These are phyloP conservation scores for Wickerhamomyces sydowiorum DNA, from an alignment of 805 yeast genomes.

Conservation along the genomic window DNA sequence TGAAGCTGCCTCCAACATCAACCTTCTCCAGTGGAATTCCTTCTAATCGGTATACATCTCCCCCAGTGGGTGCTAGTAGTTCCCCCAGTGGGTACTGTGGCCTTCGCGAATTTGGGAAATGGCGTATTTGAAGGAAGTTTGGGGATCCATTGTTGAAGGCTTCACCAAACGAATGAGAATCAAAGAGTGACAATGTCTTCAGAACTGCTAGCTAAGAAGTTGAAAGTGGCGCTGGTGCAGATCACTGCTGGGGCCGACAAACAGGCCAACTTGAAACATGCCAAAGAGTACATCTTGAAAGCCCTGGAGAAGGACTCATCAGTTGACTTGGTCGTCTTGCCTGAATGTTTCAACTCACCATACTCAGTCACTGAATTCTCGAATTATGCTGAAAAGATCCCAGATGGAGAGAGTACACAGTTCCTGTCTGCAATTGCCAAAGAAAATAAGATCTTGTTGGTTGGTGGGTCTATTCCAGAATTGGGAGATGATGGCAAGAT, in stretches of 20 bases:
- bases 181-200: constrained; percentile 6
- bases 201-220: constrained; percentile 31
- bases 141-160: too few species aligned
- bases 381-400: constrained; percentile 84
- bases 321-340: constrained; percentile 79
- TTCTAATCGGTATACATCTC: too few species aligned
- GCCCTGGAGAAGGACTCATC: constrained; percentile 57
- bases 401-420: constrained; percentile 61
- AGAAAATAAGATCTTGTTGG: constrained; percentile 53
- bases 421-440: constrained; percentile 66
- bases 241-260: constrained; percentile 68
- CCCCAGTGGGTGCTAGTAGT: too few species aligned
- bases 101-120: too few species aligned
- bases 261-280: constrained; percentile 66
- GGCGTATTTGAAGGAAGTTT: too few species aligned
- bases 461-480: constrained; percentile 97
- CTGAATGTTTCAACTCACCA: constrained; percentile 96
- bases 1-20: too few species aligned
- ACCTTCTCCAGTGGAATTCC: too few species aligned
- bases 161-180: too few species aligned
- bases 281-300: constrained; percentile 51
- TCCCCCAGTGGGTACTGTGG: too few species aligned
- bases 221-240: constrained; percentile 83
- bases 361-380: constrained; percentile 83
- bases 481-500: constrained; percentile 44